Evolutionary conservation across 805 yeast species (phyloP).

Genomic region (Pichia scutulata): DNA sequence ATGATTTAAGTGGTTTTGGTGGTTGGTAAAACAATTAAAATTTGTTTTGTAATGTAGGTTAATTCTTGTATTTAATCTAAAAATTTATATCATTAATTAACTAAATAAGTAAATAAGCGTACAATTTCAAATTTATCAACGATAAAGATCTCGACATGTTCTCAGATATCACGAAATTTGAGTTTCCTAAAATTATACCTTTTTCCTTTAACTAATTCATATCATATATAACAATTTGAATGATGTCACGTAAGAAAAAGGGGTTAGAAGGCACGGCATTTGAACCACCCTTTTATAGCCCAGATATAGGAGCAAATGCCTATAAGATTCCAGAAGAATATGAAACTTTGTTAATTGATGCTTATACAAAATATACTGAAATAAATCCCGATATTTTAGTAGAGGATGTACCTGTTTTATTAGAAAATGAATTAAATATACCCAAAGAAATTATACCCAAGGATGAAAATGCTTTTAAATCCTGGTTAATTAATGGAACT

Average conservation of each 20-base stretch:
- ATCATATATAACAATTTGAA: background rate
- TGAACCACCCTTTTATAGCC: constrained; percentile 10
- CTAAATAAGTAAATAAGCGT: background rate
- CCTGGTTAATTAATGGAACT: constrained; percentile 19
- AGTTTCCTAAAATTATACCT: background rate
- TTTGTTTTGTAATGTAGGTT: background rate
- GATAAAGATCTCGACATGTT: background rate
- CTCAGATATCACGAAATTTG: background rate
- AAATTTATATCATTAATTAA: too few species aligned
- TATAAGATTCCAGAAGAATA: constrained; percentile 32
- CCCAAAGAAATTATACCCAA: constrained; percentile 6
- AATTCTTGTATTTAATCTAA: background rate
- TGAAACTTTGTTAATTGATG: constrained; percentile 38
- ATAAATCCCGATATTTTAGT: constrained; percentile 31
- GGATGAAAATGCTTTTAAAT: background rate
- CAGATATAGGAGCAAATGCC: constrained; percentile 1
- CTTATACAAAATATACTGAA: constrained; percentile 32
- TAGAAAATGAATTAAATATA: constrained; percentile 1
- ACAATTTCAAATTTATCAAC: too few species aligned
- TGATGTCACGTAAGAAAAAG: background rate
- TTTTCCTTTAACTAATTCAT: too few species aligned
- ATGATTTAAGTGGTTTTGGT: background rate
- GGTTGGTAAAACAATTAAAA: constrained; percentile 1
- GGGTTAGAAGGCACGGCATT: constrained; percentile 8
- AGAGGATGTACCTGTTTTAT: constrained; percentile 19